phyloP scores from a whole-genome alignment of 495 filamentous ascomycete genomes.

The Aspergillus leporis region DNA sequence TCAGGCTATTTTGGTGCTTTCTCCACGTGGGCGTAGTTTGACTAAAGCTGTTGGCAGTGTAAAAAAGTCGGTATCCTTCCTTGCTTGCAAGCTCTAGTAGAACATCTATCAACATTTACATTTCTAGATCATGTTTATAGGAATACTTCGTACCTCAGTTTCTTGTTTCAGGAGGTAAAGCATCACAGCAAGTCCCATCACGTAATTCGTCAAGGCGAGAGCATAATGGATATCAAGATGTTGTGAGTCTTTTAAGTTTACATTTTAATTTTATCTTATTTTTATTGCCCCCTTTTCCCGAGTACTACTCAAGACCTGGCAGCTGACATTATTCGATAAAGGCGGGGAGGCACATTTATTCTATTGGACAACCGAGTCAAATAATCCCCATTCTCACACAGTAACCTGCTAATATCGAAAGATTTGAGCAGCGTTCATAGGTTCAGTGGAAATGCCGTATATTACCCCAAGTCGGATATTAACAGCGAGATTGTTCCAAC shows the following conservation, averaged over 20 bases:
- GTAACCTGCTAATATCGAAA: neutral
- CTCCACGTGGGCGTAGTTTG: slow-evolving; percentile 21
- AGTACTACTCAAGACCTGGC: neutral
- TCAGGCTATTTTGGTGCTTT: slow-evolving; percentile 20
- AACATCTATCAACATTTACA: no score
- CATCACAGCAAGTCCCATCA: no score
- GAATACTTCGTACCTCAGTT: no score
- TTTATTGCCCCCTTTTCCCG: neutral
- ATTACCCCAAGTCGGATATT: neutral
- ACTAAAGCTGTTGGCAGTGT: no score
- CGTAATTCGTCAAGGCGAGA: no score
- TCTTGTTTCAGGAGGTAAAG: no score
- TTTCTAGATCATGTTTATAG: no score
- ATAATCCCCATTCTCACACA: slow-evolving; percentile 1
- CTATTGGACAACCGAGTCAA: neutral
- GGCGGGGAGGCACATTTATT: neutral
- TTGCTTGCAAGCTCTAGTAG: no score
- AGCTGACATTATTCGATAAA: slow-evolving; percentile 7
- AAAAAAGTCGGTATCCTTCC: no score
- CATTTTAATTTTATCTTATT: no score
- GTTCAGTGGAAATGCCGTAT: neutral
- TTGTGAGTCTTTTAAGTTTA: neutral
- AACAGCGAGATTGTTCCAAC: slow-evolving; percentile 1
- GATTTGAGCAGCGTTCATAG: no score
- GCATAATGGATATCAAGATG: neutral